phyloP scores from a whole-genome alignment of 73 alveolate species.

The Paramecium primaurelia region DNA sequence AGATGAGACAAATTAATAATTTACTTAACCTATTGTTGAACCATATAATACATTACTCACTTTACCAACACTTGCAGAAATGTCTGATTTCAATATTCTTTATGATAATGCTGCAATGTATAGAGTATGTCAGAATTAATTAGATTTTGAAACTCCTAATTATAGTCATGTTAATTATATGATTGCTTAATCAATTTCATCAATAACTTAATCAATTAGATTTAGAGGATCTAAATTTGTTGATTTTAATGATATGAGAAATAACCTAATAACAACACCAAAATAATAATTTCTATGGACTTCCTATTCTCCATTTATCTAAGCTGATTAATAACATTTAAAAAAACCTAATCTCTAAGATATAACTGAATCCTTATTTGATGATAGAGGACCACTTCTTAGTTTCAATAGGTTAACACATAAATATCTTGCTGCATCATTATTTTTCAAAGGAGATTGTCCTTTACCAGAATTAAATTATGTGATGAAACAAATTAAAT shows the following conservation, averaged over 20 bases:
- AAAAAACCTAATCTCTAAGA: not conserved
- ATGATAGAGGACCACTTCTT: not conserved
- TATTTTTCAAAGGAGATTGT: conserved; percentile 14
- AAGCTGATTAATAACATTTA: not conserved
- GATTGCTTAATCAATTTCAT: conserved; percentile 1
- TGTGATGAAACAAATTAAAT: not conserved
- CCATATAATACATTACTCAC: not conserved
- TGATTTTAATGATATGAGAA: not conserved
- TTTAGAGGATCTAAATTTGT: not conserved
- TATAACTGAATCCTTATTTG: not conserved
- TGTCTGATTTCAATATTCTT: not conserved
- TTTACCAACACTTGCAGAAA: not conserved
- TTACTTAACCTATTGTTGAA: not conserved
- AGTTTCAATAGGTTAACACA: not conserved
- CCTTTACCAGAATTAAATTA: not conserved
- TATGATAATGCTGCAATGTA: not conserved
- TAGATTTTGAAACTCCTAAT: not conserved
- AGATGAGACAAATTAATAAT: not conserved
- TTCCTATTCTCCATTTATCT: not conserved
- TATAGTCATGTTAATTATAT: not conserved
- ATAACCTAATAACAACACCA: not conserved
- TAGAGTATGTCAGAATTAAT: not conserved
- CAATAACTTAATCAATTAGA: not conserved
- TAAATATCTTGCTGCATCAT: not conserved
- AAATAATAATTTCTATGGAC: not conserved